phyloP scores from a whole-genome alignment of 2,329 filamentous ascomycete genomes.

The Neurospora sp. region DNA sequence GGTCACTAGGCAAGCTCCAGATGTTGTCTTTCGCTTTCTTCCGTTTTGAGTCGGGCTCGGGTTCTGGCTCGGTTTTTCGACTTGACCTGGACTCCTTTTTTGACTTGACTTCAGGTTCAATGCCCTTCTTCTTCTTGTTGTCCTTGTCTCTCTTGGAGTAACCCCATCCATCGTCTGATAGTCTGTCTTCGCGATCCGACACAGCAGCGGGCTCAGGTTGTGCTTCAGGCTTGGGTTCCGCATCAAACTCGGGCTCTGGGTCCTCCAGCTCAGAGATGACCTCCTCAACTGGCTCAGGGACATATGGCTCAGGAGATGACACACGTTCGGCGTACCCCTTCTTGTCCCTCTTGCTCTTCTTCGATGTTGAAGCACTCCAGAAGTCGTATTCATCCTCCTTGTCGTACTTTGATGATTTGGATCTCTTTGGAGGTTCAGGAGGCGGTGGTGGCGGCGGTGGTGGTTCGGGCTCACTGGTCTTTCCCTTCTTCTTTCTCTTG shows the following conservation, averaged over 20 bases:
- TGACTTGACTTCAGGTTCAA: neutral
- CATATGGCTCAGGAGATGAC: constrained; percentile 11
- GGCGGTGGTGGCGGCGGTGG: constrained; percentile 27
- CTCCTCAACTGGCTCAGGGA: constrained; percentile 1
- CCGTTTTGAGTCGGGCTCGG: constrained; percentile 28
- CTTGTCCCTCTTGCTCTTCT: constrained; percentile 32
- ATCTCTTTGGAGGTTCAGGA: constrained; percentile 19
- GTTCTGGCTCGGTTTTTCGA: constrained; percentile 15
- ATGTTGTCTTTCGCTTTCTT: constrained; percentile 23
- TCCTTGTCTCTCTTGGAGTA: constrained; percentile 20
- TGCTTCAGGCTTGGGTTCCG: constrained; percentile 24
- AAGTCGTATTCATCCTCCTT: constrained; percentile 18
- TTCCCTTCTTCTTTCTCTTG: constrained; percentile 27
- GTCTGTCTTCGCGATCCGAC: constrained; percentile 16
- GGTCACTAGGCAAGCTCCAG: constrained; percentile 21
- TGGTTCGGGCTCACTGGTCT: constrained; percentile 27
- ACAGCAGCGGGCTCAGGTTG: constrained; percentile 14
- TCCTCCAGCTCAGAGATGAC: constrained; percentile 5
- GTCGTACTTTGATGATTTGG: constrained; percentile 24
- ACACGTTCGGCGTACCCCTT: constrained; percentile 6
- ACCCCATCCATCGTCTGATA: constrained; percentile 23
- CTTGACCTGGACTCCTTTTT: neutral
- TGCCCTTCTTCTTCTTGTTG: constrained; percentile 18
- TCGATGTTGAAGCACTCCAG: constrained; percentile 20
- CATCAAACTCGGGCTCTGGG: constrained; percentile 23